phyloP scores from a whole-genome alignment of 2,329 filamentous ascomycete genomes.

The Diaporthe vaccinii region DNA sequence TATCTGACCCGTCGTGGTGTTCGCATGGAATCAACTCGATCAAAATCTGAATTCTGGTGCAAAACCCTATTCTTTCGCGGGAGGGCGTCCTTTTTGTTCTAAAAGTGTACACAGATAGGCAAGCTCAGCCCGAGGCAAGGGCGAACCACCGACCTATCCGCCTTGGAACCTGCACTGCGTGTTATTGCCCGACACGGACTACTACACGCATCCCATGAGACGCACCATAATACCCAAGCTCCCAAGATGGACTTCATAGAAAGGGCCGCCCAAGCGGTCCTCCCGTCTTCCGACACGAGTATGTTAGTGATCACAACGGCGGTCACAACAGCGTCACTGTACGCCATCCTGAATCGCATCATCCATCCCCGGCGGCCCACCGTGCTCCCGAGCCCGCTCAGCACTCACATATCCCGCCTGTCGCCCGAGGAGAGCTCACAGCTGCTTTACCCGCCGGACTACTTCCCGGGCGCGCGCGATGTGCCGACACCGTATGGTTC shows the following conservation, averaged over 20 bases:
- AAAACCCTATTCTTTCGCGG: neutral
- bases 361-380: slow-evolving; percentile 11
- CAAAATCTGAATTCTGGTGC: neutral
- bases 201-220: neutral
- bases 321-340: slow-evolving; percentile 11
- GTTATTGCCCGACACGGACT: neutral
- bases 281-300: neutral
- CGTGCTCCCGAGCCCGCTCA: slow-evolving; percentile 42
- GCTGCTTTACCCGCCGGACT: slow-evolving; percentile 77
- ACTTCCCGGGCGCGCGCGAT: slow-evolving; percentile 77
- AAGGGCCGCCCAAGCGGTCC: neutral
- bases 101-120: neutral
- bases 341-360: slow-evolving; percentile 20
- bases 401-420: slow-evolving; percentile 54
- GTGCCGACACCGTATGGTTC: slow-evolving; percentile 67
- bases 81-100: neutral
- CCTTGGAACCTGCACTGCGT: neutral
- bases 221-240: neutral
- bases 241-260: slow-evolving; percentile 22
- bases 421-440: slow-evolving; percentile 53
- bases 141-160: neutral
- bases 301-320: slow-evolving; percentile 4
- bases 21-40: neutral
- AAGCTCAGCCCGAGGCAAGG: neutral
- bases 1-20: neutral